Percentiles rank a stretch among this genome's conserved stretches.
Evolutionary conservation across 2,329 filamentous ascomycete species (phyloP).

Genomic region (Albophoma yamanashiensis): DNA sequence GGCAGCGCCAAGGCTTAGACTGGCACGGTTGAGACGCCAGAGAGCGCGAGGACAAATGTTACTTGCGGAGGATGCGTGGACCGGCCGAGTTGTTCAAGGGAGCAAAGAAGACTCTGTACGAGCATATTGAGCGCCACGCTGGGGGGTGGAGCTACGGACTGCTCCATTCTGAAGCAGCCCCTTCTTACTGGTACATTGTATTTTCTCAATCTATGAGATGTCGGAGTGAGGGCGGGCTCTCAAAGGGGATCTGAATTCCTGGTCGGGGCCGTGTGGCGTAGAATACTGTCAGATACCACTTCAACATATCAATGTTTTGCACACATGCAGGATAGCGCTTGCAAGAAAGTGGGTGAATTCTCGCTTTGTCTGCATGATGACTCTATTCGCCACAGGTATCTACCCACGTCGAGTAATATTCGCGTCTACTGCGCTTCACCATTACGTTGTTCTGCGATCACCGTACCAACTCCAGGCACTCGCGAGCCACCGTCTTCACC

Average conservation of each 20-base stretch:
- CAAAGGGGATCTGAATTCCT: background rate
- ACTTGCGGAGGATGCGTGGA: background rate
- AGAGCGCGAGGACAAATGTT: background rate
- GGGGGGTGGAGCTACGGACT: background rate
- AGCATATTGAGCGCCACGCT: background rate
- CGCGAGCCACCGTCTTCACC: constrained; percentile 34
- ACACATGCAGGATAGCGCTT: background rate
- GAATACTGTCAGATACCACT: background rate
- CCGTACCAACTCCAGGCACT: constrained; percentile 27
- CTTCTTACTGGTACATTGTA: background rate
- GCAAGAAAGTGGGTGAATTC: background rate
- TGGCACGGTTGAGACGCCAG: background rate
- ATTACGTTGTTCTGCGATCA: background rate
- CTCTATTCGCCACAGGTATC: background rate
- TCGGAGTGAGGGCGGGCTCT: too few relatives aligned
- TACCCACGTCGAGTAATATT: background rate
- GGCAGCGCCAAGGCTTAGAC: background rate
- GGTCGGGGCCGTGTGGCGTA: background rate
- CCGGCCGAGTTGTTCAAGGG: background rate
- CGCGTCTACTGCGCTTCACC: background rate
- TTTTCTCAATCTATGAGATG: background rate
- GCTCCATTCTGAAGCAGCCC: background rate
- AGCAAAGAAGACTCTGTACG: background rate
- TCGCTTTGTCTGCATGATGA: background rate
- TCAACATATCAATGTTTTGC: background rate